Evolutionary conservation across 83 land plant genomes (phyloP).

Genomic region (Picea abies): DNA sequence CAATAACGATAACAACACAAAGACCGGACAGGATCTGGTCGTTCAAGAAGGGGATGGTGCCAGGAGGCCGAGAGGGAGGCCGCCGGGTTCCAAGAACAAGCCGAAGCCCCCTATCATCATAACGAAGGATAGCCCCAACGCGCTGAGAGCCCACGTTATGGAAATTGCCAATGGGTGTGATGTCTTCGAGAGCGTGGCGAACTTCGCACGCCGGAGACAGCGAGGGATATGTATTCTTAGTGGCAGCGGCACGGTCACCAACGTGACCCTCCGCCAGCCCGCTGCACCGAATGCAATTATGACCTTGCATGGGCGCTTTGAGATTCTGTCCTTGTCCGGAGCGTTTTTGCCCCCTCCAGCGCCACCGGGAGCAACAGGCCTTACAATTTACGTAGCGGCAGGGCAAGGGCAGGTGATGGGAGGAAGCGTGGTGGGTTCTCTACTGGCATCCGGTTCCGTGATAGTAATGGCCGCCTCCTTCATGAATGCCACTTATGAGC

Average conservation of each 20-base stretch:
- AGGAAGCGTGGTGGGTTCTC: slow-evolving; percentile 34
- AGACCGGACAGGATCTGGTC: slow-evolving; percentile 15
- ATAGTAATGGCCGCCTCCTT: slow-evolving; percentile 27
- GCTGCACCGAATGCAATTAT: slow-evolving; percentile 32
- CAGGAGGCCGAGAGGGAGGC: slow-evolving; percentile 25
- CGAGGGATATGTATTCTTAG: slow-evolving; percentile 46
- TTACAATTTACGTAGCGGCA: slow-evolving; percentile 41
- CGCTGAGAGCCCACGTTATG: slow-evolving; percentile 36
- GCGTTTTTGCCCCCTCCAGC: slow-evolving; percentile 49
- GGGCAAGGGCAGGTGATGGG: slow-evolving; percentile 57
- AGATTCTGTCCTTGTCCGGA: slow-evolving; percentile 40
- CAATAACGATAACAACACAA: not conserved
- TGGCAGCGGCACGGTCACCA: slow-evolving; percentile 36
- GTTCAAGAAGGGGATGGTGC: slow-evolving; percentile 17
- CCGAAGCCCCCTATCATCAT: slow-evolving; percentile 39
- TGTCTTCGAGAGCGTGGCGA: slow-evolving; percentile 28
- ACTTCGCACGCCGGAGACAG: slow-evolving; percentile 34
- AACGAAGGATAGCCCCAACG: slow-evolving; percentile 31
- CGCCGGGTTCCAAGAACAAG: slow-evolving; percentile 34
- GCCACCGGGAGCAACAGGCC: slow-evolving; percentile 42
- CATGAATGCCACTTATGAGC: slow-evolving; percentile 30
- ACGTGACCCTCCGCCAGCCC: slow-evolving; percentile 41
- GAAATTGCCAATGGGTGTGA: slow-evolving; percentile 46
- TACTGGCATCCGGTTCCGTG: slow-evolving; percentile 28
- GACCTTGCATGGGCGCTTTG: slow-evolving; percentile 47